A percentile compares a stretch with the other conserved stretches of the same genome.
Conservation (phyloP, 1,139 yeast genomes). For the Diutina sp. region DNA sequence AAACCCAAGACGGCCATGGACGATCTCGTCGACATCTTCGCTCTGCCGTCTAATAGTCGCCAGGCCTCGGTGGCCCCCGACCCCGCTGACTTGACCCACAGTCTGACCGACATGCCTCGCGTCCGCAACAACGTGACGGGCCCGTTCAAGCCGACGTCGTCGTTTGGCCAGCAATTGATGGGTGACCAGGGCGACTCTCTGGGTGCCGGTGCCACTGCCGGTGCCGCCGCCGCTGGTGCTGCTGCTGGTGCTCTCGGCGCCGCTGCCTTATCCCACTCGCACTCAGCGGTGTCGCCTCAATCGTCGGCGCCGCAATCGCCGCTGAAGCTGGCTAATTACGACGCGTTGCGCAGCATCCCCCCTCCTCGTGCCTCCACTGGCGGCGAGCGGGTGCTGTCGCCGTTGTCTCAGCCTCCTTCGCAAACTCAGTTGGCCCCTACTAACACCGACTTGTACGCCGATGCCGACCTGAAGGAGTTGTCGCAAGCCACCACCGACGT, state of each 20-base stretch:
- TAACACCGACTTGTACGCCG: conserved; percentile 46
- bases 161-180: conserved; percentile 49
- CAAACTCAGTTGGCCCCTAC: background rate
- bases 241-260: background rate
- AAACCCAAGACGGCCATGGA: conserved; percentile 41
- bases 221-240: background rate
- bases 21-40: conserved; percentile 53
- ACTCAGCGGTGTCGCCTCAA: background rate
- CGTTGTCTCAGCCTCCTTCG: background rate
- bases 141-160: conserved; percentile 45
- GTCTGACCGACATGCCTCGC: conserved; percentile 19
- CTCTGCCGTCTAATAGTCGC: conserved; percentile 12
- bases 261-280: background rate
- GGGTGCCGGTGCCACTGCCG: background rate
- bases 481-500: conserved; percentile 75
- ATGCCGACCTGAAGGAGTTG: conserved; percentile 49
- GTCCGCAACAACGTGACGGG: conserved; percentile 25
- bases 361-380: conserved; percentile 21
- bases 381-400: background rate
- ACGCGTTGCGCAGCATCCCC: conserved; percentile 36
- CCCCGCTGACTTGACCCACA: conserved; percentile 17
- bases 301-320: conserved; percentile 8
- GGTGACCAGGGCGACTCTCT: background rate
- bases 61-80: conserved; percentile 8
- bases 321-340: conserved; percentile 19